These are phyloP conservation scores for Nakazawaea peltata DNA, from an alignment of 805 yeast species.

Conservation along the genomic window DNA sequence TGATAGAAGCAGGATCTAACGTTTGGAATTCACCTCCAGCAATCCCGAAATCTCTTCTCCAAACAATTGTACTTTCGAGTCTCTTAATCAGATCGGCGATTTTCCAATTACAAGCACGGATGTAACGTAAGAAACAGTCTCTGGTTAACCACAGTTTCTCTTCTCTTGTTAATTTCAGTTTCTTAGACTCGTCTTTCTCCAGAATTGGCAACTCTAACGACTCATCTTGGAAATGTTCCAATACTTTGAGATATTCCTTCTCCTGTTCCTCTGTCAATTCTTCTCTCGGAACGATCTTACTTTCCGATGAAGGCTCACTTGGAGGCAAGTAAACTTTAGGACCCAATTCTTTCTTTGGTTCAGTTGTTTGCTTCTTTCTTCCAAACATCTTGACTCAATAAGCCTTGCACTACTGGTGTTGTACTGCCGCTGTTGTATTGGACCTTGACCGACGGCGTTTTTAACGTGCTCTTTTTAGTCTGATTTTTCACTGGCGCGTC, in stretches of 20 bases:
- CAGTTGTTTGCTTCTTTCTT: conserved; percentile 7
- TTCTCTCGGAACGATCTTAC: conserved; percentile 6
- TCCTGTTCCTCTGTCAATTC: conserved; percentile 46
- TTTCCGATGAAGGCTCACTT: conserved; percentile 3
- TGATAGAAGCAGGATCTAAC: conserved; percentile 46
- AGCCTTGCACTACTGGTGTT: too few relatives aligned
- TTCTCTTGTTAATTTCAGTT: conserved; percentile 27
- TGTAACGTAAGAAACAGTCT: conserved; percentile 84
- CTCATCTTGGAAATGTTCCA: conserved; percentile 50
- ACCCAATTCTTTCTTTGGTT: conserved; percentile 4
- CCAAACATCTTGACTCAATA: conserved; percentile 10
- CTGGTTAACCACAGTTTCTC: conserved; percentile 92
- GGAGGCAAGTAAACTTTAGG: conserved; percentile 9
- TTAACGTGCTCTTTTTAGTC: too few relatives aligned
- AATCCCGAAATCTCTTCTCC: conserved; percentile 81
- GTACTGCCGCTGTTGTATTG: too few relatives aligned
- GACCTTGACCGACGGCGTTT: too few relatives aligned
- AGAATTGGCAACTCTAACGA: conserved; percentile 39
- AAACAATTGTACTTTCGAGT: conserved; percentile 67
- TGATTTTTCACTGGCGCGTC: too few relatives aligned
- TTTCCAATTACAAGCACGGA: conserved; percentile 92
- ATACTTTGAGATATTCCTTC: conserved; percentile 52
- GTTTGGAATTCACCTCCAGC: conserved; percentile 38
- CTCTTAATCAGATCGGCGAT: conserved; percentile 63
- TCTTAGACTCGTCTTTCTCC: conserved; percentile 33